Base-by-base conservation (phyloP, 331 rosid genomes). In the Dryas integrifolia region DNA sequence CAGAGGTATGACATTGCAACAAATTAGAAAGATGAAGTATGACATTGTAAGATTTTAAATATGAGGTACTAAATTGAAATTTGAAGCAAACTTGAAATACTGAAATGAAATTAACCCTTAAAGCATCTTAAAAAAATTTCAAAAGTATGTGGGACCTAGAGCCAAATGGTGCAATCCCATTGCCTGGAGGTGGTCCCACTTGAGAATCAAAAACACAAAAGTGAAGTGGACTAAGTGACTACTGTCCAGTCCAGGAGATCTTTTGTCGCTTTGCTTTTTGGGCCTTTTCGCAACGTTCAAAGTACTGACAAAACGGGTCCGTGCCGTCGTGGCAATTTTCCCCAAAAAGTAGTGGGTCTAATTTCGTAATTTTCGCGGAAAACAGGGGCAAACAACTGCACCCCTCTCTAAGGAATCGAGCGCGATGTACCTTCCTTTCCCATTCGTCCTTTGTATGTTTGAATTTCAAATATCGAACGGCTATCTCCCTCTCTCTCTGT, bases 381-480 rank as follows among this genome's bases (percentile, higher is more conserved):
- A 0, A 3, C 18, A 11, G 50, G 72, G 82, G 52, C 11, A 51
- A 78, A 48, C 0, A 3, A 8, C 11, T 46, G 12, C 51, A 50
- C 40, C 1, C 1, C 39, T 44, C 58, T 21, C 48, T 35, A 6
- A 26, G 55, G 57, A 64, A 73, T 64, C 78, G 75, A 70, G 90
- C 86, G 88, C 85, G 85, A 83, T 81, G 78, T 67, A 38, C 72
- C 59, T 16, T 21, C 9, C 40, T 6, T 15, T 38, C 66, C 24
- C 74, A 47, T 64, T 65, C 81, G 90, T 79, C 90, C 85, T 50
- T 78, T 67, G 56, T 76, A 58, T 18, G 70, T 82, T 90, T 93
- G 92, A 93, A 93, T 81, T 93, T 93, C 98, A 89, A 90, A 93
- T 82, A 77, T 77, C 71, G 49, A 68, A 77, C 70, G 51, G 64